A percentile compares a stretch with the other conserved stretches of the same genome.
These are phyloP conservation scores for Sclerotinia glacialis DNA, from an alignment of 2,329 filamentous ascomycete genomes.

Conservation along the genomic window DNA sequence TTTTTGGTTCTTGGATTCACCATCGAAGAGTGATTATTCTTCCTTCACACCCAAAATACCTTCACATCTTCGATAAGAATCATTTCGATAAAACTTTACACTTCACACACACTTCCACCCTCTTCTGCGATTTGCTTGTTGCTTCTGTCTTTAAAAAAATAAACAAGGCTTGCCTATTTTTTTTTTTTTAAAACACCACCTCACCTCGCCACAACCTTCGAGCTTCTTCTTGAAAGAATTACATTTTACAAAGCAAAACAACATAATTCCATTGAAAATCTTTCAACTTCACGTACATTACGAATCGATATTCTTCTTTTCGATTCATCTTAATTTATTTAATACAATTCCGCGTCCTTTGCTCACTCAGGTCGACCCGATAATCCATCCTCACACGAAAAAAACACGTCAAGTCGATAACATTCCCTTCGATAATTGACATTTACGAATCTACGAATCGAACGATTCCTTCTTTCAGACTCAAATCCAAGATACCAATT, in stretches of 20 bases:
- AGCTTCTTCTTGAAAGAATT: conserved; percentile 13
- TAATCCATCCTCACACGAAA: neutral
- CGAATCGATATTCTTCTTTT: conserved; percentile 10
- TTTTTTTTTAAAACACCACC: neutral
- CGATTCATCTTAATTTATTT: conserved; percentile 22
- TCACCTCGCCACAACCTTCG: conserved; percentile 10
- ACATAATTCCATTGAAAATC: conserved; percentile 6
- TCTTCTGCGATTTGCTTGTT: conserved; percentile 13
- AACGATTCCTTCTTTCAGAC: conserved; percentile 8
- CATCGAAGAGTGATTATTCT: conserved; percentile 13
- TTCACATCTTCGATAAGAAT: conserved; percentile 4
- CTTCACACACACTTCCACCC: neutral
- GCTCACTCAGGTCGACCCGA: conserved; percentile 4
- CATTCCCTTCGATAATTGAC: conserved; percentile 7
- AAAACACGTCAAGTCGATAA: neutral
- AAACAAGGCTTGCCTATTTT: conserved; percentile 15
- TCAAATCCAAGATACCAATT: neutral
- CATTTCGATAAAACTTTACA: neutral
- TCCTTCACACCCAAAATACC: neutral
- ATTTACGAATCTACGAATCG: neutral
- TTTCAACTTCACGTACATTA: conserved; percentile 8
- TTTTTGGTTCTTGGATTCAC: conserved; percentile 14
- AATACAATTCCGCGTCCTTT: conserved; percentile 10
- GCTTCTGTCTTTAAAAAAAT: neutral
- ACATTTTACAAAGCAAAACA: conserved; percentile 14